Evolutionary conservation across 352 stramenopile species (phyloP).

Genomic region (Phytophthora macrochlamydospora): DNA sequence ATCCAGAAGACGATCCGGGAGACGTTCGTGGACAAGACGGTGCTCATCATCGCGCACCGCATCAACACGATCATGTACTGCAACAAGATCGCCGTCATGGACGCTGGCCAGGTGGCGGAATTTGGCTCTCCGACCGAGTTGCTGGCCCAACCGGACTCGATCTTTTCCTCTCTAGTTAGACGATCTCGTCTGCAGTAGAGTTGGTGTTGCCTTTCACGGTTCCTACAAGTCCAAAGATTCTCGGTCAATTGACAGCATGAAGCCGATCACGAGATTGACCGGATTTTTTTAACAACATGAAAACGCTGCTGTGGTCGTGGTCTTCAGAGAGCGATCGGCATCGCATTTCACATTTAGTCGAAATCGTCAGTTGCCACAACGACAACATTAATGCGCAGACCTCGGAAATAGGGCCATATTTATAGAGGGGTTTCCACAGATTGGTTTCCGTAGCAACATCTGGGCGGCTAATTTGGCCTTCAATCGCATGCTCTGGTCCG

Average conservation of each 20-base stretch:
- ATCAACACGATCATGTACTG: conserved; percentile 31
- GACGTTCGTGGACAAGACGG: conserved; percentile 91
- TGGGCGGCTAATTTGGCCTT: not conserved
- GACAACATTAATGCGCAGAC: not conserved
- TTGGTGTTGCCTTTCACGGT: no score
- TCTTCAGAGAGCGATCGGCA: no score
- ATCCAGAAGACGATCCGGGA: conserved; percentile 78
- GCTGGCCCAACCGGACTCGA: conserved; percentile 33
- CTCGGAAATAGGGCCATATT: not conserved
- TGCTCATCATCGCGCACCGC: conserved; percentile 42
- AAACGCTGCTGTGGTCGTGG: no score
- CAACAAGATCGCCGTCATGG: conserved; percentile 31
- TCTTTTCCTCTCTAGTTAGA: conserved; percentile 44
- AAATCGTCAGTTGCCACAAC: no score
- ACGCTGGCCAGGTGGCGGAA: conserved; percentile 75
- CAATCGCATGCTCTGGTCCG: conserved; percentile 12
- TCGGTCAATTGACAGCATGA: no score
- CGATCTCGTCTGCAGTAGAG: conserved; percentile 7
- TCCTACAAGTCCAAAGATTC: no score
- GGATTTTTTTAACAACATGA: not conserved
- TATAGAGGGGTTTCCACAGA: conserved; percentile 1
- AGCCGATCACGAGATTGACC: not conserved
- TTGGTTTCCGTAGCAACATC: conserved; percentile 2
- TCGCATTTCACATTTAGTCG: no score
- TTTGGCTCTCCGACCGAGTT: conserved; percentile 87